These are phyloP conservation scores for Lichina pygmaea DNA, from an alignment of 495 filamentous ascomycete genomes.

Conservation along the genomic window DNA sequence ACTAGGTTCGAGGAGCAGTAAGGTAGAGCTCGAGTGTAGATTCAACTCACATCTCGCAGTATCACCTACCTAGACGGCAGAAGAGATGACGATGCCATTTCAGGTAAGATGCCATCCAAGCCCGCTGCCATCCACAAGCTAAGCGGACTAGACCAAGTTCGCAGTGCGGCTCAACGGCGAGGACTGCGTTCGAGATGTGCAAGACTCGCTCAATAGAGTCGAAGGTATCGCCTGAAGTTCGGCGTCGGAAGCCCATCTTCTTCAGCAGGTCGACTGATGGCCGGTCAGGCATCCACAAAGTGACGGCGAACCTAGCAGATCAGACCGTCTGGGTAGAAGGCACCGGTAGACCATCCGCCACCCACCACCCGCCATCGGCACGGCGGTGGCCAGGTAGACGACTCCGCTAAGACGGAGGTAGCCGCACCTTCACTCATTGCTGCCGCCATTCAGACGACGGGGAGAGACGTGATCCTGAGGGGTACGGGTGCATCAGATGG, in stretches of 20 bases:
- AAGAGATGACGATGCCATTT: constrained; percentile 14
- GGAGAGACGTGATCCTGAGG: constrained; percentile 79
- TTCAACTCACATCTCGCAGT: no score
- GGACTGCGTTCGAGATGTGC: constrained; percentile 60
- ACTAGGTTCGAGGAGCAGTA: no score
- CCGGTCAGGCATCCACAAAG: constrained; percentile 28
- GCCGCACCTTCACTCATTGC: constrained; percentile 76
- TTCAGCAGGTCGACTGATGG: not conserved
- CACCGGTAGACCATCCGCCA: constrained; percentile 21
- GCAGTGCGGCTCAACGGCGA: constrained; percentile 86
- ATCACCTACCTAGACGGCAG: no score
- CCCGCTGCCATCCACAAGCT: not conserved
- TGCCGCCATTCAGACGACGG: constrained; percentile 62
- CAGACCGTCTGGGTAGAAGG: constrained; percentile 46
- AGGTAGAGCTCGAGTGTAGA: no score
- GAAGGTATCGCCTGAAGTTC: not conserved
- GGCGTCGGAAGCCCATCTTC: not conserved
- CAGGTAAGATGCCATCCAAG: constrained; percentile 14
- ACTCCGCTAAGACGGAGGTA: not conserved
- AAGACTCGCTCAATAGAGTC: constrained; percentile 34
- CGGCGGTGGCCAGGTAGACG: not conserved
- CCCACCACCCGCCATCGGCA: no score
- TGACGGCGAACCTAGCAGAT: constrained; percentile 34
- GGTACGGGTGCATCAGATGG: constrained; percentile 67
- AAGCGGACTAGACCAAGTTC: constrained; percentile 48